Evolutionary conservation across 257 asterid species (phyloP), one percentile per base, ranked within the genome.

Genomic region (Oldenlandia corymbosa): DNA sequence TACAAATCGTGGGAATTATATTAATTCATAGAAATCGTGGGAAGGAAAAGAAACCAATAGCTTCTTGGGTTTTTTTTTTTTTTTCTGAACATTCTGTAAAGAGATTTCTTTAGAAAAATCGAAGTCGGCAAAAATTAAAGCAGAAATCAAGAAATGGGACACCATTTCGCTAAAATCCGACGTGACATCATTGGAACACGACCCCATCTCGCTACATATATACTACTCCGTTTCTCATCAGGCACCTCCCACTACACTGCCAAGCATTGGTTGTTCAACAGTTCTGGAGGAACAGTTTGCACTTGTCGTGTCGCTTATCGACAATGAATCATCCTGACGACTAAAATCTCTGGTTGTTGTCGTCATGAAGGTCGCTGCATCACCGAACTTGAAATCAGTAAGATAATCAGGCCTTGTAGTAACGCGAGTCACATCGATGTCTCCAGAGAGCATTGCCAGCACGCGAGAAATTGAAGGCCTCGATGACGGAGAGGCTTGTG

Each of bases 381-480:
- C 72, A 36, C n/a, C 45, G 36, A 57, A 68, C 20, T 58, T 55
- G 60, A 65, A 70, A 26, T 70, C 75, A 48, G 58, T 70, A 14
- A 70, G 68, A 66, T 63, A 70, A 24, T 63, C 75, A 24, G 75
- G 75, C 16, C 69, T 37, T 27, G 75, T 10, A 46, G 69, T 59
- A 12, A 70, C 68, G 1, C 4, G 21, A 39, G 60, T 18, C 17
- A 70, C 69, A 48, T 55, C 60, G 11, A 34, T 5, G 51, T 70
- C 70, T 14, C 70, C 75, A 46, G 75, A 17, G 43, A 70, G 70
- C 75, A 70, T 70, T 30, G 75, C 69, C 49, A 56, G 26, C 6
- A 39, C 75, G 0, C 75, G 70, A 10, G 75, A 62, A 69, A 70
- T 70, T 5, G 75, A 37, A 20, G 75, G 75, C 75, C 75, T 36